These are phyloP conservation scores for Trametes sp. DNA, from an alignment of 1,284 basidiomycete genomes.

Conservation along the genomic window DNA sequence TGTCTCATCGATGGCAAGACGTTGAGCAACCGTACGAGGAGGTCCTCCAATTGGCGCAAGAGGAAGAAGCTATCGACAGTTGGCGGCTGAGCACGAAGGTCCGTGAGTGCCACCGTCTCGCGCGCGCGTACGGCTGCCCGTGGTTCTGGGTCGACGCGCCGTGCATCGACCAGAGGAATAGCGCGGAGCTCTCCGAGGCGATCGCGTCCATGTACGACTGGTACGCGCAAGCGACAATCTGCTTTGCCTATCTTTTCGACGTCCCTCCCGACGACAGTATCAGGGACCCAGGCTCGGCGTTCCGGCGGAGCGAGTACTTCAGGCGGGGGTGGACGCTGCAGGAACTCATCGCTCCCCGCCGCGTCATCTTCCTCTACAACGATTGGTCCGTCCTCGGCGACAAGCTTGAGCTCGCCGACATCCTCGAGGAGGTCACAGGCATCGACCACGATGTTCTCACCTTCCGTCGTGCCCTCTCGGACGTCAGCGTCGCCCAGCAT, in stretches of 20 bases:
- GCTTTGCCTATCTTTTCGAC: neutral
- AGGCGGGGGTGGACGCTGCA: conserved; percentile 6
- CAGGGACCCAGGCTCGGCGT: no score
- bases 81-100: neutral
- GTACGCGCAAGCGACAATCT: conserved; percentile 4
- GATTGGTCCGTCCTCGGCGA: conserved; percentile 3
- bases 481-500: conserved; percentile 2
- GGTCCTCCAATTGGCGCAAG: neutral
- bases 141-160: conserved; percentile 23
- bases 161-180: conserved; percentile 23
- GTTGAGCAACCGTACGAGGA: neutral
- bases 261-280: neutral
- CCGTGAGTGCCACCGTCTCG: neutral
- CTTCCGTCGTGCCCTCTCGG: neutral
- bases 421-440: conserved; percentile 7
- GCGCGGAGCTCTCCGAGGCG: conserved; percentile 21
- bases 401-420: neutral
- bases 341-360: conserved; percentile 2
- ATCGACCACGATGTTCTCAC: conserved; percentile 1
- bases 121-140: neutral
- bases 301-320: neutral
- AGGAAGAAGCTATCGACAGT: neutral
- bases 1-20: neutral
- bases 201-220: conserved; percentile 27
- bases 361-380: neutral